Conservation (phyloP, 441 rosid genomes). For the Euphorbia corollata region DNA sequence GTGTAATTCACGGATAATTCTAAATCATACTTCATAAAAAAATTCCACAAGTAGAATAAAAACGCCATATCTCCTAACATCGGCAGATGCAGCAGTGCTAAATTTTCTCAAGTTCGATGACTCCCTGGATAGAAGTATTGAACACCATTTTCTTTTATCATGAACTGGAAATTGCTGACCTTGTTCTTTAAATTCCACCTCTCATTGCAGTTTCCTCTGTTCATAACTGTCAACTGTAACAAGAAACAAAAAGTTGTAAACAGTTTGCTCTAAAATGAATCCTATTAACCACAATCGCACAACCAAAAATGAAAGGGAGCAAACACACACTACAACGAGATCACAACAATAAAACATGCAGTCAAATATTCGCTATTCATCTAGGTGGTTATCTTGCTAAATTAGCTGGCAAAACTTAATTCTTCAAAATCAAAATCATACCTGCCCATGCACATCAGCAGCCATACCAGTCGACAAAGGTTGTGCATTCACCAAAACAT, state of each 20-base stretch:
- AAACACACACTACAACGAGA: background rate
- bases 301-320: background rate
- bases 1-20: no score
- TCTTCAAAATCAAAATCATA: slow-evolving; percentile 22
- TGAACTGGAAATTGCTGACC: slow-evolving; percentile 66
- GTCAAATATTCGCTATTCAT: background rate
- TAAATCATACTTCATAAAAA: no score
- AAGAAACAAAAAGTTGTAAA: background rate
- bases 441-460: slow-evolving; percentile 91
- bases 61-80: no score
- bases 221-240: slow-evolving; percentile 59
- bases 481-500: slow-evolving; percentile 63
- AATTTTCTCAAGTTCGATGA: slow-evolving; percentile 27
- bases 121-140: slow-evolving; percentile 78
- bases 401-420: background rate
- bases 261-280: background rate
- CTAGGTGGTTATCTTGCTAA: background rate
- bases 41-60: no score
- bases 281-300: background rate
- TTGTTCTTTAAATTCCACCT: slow-evolving; percentile 38
- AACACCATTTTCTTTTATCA: slow-evolving; percentile 60
- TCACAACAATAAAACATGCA: background rate
- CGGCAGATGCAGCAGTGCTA: no score
- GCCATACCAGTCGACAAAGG: slow-evolving; percentile 92
- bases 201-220: slow-evolving; percentile 31